Conservation (phyloP, 2,329 filamentous ascomycete species). For the Cladosporium sp. region DNA sequence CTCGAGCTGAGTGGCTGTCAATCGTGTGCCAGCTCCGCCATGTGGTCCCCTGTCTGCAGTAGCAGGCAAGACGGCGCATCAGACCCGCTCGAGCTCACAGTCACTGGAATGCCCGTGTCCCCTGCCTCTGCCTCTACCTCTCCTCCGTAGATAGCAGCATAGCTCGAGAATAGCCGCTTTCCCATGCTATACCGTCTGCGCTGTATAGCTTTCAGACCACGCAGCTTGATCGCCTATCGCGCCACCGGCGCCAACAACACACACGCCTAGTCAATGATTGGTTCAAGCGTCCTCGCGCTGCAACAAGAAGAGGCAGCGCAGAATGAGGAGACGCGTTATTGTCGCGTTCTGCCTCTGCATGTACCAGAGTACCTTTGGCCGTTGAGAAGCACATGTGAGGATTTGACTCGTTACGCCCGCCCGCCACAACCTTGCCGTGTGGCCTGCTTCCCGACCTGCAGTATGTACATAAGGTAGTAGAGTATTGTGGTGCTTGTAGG, state of each 20-base stretch:
- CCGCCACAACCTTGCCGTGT: background rate
- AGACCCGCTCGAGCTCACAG: constrained; percentile 6
- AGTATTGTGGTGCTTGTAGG: background rate
- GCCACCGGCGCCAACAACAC: constrained; percentile 1
- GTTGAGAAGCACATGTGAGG: constrained; percentile 11
- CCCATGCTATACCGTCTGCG: constrained; percentile 6
- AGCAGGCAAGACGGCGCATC: no score
- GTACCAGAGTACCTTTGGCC: constrained; percentile 3
- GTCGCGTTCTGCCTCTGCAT: background rate
- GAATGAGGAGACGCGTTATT: background rate
- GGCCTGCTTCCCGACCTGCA: background rate
- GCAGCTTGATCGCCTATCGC: background rate
- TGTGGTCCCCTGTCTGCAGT: constrained; percentile 3
- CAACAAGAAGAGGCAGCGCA: no score
- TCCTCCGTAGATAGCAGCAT: no score
- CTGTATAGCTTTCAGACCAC: constrained; percentile 4
- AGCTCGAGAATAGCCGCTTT: constrained; percentile 3
- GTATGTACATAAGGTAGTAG: background rate
- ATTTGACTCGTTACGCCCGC: background rate
- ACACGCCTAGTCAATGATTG: background rate
- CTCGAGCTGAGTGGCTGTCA: background rate
- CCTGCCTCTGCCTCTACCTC: no score
- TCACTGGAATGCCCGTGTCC: constrained; percentile 4
- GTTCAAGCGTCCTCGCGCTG: background rate
- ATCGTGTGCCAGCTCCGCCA: no score